These are phyloP conservation scores for Sclerotinia nivalis DNA, from an alignment of 2,329 filamentous ascomycete genomes.

Conservation along the genomic window DNA sequence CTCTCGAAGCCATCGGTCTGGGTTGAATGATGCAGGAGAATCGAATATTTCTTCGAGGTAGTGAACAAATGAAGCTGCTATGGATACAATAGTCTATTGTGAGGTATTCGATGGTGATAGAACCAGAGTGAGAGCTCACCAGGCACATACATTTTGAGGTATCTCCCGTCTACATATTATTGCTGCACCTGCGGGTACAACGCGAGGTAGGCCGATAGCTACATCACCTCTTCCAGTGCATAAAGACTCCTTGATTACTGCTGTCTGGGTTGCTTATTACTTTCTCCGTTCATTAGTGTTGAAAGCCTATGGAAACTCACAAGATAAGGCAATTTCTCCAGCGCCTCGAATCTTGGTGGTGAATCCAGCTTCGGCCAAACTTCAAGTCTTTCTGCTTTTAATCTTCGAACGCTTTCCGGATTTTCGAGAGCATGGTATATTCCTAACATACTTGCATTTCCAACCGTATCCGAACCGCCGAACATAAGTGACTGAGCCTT, in stretches of 20 bases:
- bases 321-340: constrained; percentile 43
- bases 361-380: constrained; percentile 43
- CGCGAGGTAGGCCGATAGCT: no score
- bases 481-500: no score
- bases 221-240: no score
- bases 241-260: no score
- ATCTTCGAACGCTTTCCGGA: no score
- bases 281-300: background rate
- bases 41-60: constrained; percentile 33
- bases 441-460: no score
- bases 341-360: constrained; percentile 39
- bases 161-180: no score
- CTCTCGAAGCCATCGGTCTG: constrained; percentile 31
- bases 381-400: background rate
- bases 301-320: background rate
- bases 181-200: no score
- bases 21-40: constrained; percentile 30
- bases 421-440: background rate
- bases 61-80: constrained; percentile 33
- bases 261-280: no score
- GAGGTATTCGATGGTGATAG: background rate
- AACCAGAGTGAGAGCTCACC: no score
- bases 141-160: no score
- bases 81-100: constrained; percentile 40
- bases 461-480: no score